These are phyloP conservation scores for Graphium sp. DNA, from an alignment of 2,329 filamentous ascomycete genomes.

Conservation along the genomic window DNA sequence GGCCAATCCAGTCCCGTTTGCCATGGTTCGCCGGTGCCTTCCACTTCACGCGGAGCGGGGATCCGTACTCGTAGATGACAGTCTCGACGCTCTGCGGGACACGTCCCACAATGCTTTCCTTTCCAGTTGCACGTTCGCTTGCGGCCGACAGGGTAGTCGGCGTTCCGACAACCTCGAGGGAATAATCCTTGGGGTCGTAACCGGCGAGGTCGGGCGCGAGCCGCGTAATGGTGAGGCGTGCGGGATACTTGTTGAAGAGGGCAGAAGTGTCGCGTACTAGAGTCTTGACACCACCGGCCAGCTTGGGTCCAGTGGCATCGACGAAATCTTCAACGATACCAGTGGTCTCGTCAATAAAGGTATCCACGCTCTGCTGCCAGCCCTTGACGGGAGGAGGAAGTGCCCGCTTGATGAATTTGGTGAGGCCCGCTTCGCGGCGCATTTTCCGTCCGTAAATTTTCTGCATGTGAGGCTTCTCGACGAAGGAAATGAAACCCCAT, in stretches of 20 bases:
- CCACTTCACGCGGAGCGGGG: constrained; percentile 82
- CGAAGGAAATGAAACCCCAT: constrained; percentile 75
- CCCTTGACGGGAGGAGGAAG: constrained; percentile 69
- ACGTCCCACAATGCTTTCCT: constrained; percentile 55
- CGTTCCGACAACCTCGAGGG: constrained; percentile 55
- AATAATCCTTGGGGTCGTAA: constrained; percentile 65
- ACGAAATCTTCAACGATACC: constrained; percentile 86
- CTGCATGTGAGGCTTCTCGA: constrained; percentile 95
- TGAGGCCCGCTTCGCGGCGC: constrained; percentile 74
- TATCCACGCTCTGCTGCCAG: constrained; percentile 76
- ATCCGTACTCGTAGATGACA: constrained; percentile 71
- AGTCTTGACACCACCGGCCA: constrained; percentile 71
- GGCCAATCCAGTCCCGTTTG: constrained; percentile 85
- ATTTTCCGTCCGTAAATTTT: constrained; percentile 83
- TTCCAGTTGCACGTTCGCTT: constrained; percentile 47
- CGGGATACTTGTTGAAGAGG: constrained; percentile 78
- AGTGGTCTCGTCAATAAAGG: constrained; percentile 67
- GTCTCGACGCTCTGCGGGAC: constrained; percentile 57
- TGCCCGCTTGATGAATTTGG: constrained; percentile 77
- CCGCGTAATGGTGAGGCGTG: constrained; percentile 67
- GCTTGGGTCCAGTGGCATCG: constrained; percentile 68
- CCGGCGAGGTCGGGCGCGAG: constrained; percentile 68
- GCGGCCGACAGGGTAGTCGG: constrained; percentile 28
- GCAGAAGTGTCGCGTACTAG: constrained; percentile 79
- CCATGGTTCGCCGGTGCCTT: constrained; percentile 73